phyloP scores from a whole-genome alignment of 495 filamentous ascomycete species.

The Clavariopsis aquatica region DNA sequence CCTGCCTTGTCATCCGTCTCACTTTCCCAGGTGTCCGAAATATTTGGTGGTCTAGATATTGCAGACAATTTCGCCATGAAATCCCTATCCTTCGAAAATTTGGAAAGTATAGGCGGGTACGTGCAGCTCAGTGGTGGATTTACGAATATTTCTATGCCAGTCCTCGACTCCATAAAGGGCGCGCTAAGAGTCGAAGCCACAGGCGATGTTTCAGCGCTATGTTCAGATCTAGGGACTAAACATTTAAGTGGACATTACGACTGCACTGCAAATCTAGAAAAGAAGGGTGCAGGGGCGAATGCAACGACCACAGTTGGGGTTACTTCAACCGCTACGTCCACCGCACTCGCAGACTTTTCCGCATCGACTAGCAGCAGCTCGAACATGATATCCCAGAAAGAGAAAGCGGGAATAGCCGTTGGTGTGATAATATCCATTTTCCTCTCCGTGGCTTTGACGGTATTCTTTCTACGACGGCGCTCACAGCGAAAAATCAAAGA shows the following conservation, averaged over 20 bases:
- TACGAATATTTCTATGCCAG: slow-evolving; percentile 28
- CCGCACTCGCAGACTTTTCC: not conserved
- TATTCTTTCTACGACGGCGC: slow-evolving; percentile 18
- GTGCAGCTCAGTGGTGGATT: slow-evolving; percentile 24
- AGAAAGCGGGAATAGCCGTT: slow-evolving; percentile 5
- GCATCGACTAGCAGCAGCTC: not conserved
- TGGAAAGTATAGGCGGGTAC: slow-evolving; percentile 20
- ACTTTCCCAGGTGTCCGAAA: not conserved
- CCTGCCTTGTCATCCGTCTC: not conserved
- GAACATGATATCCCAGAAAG: not conserved
- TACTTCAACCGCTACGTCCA: not conserved
- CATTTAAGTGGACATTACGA: slow-evolving; percentile 17
- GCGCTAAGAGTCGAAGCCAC: slow-evolving; percentile 24
- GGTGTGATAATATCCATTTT: slow-evolving; percentile 3
- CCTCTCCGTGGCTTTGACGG: not conserved
- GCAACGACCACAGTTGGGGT: not conserved
- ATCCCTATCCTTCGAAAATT: not conserved
- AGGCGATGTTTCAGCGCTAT: slow-evolving; percentile 12
- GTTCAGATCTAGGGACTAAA: slow-evolving; percentile 7
- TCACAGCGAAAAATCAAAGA: slow-evolving; percentile 16
- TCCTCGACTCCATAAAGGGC: slow-evolving; percentile 16
- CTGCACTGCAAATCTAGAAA: slow-evolving; percentile 13
- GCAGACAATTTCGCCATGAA: not conserved
- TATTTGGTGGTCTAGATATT: slow-evolving; percentile 22
- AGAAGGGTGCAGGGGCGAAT: not conserved